Evolutionary conservation across 495 filamentous ascomycete species (phyloP).

Genomic region (Aspergillus incahuasiensis): DNA sequence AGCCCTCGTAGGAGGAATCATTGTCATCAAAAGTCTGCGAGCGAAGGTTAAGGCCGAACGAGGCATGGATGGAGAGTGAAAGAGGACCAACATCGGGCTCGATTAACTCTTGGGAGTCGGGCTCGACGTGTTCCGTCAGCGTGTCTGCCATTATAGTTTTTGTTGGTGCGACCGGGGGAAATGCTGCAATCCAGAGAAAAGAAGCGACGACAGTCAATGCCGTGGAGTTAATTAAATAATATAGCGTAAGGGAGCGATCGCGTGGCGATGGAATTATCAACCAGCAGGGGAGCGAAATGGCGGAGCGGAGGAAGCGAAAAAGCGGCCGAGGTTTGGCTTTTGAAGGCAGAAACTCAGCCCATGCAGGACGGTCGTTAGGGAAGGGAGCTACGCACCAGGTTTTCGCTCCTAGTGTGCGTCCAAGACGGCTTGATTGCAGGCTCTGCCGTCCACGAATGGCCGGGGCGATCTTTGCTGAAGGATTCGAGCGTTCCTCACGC

Average conservation of each 20-base stretch:
- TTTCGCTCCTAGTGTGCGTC: neutral
- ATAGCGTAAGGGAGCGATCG: too few species aligned
- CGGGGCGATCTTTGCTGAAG: neutral
- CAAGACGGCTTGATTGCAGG: neutral
- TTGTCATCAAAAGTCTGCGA: conserved; percentile 22
- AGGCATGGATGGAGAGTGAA: neutral
- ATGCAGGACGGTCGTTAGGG: conserved; percentile 24
- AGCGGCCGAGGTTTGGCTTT: neutral
- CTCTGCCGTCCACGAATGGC: neutral
- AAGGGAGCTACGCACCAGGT: neutral
- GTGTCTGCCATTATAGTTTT: too few species aligned
- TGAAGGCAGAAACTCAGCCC: neutral
- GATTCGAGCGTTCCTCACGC: neutral
- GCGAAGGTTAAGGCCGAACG: neutral
- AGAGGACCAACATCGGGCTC: conserved; percentile 30
- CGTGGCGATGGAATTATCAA: too few species aligned
- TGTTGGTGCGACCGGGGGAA: neutral
- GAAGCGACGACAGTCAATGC: neutral
- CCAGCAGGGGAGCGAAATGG: too few species aligned
- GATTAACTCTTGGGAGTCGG: conserved; percentile 11
- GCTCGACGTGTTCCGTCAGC: neutral
- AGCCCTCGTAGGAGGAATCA: conserved; percentile 30
- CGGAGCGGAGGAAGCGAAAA: neutral
- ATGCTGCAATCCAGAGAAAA: neutral
- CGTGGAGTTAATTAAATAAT: neutral